Conservation (phyloP, 106 monocot species). For the Phalaenopsis aphrodite region DNA sequence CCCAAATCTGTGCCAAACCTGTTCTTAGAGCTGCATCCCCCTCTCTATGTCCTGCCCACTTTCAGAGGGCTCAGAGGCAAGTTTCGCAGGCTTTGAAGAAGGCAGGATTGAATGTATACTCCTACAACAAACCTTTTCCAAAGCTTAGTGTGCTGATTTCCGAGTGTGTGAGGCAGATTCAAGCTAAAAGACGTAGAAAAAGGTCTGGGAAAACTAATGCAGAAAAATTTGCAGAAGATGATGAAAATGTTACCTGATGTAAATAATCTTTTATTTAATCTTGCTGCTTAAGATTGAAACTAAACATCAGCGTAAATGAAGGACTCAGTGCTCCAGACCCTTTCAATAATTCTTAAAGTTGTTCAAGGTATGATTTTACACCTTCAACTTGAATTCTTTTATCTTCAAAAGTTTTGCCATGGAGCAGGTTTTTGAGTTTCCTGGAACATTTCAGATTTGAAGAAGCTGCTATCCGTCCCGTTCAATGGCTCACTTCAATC, state of each 20-base stretch:
- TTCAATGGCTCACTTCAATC: background rate
- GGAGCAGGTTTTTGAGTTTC: background rate
- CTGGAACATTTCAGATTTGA: background rate
- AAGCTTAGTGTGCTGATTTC: slow-evolving; percentile 39
- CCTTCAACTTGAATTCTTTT: no score
- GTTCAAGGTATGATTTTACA: background rate
- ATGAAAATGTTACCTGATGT: background rate
- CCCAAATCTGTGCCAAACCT: slow-evolving; percentile 45
- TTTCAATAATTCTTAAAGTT: background rate
- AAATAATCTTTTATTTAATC: background rate
- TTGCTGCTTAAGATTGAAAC: background rate
- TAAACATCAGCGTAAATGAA: background rate
- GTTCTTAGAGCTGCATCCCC: slow-evolving; percentile 42
- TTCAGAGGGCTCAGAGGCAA: slow-evolving; percentile 37
- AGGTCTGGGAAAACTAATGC: background rate
- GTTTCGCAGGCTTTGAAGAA: slow-evolving; percentile 52
- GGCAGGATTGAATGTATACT: slow-evolving; percentile 33
- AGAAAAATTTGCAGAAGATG: background rate
- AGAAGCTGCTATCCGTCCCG: background rate
- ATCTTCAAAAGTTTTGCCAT: background rate
- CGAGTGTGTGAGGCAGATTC: slow-evolving; percentile 52
- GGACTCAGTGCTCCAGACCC: background rate
- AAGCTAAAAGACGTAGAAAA: slow-evolving; percentile 38
- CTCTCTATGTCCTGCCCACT: slow-evolving; percentile 50
- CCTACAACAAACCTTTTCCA: slow-evolving; percentile 31